phyloP scores from a whole-genome alignment of 352 stramenopile genomes.

The Globisporangium barbulae region DNA sequence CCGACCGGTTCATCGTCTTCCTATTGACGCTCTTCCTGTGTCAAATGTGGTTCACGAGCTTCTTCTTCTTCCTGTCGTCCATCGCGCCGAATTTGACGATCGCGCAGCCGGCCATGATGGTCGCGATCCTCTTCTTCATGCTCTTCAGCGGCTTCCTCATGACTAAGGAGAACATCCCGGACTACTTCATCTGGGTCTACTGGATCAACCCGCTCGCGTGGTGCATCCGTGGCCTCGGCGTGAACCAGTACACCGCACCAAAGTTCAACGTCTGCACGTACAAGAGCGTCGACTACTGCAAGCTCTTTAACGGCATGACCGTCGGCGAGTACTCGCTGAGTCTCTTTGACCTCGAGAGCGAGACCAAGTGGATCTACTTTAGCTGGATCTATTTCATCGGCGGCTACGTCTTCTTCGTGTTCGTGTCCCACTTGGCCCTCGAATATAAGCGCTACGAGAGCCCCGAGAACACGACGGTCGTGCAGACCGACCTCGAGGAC shows the following conservation, averaged over 20 bases:
- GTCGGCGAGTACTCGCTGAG: slow-evolving; percentile 48
- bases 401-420: slow-evolving; percentile 44
- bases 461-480: slow-evolving; percentile 40
- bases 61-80: slow-evolving; percentile 64
- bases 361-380: slow-evolving; percentile 53
- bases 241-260: slow-evolving; percentile 61
- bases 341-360: slow-evolving; percentile 45
- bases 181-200: slow-evolving; percentile 75
- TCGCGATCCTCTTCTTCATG: slow-evolving; percentile 63
- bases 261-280: slow-evolving; percentile 47
- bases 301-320: slow-evolving; percentile 24
- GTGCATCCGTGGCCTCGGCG: slow-evolving; percentile 50
- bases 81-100: slow-evolving; percentile 42
- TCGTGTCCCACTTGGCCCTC: slow-evolving; percentile 34
- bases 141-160: slow-evolving; percentile 72
- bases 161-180: slow-evolving; percentile 49
- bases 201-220: slow-evolving; percentile 74
- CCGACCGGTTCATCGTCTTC: slow-evolving; percentile 53
- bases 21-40: slow-evolving; percentile 61
- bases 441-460: slow-evolving; percentile 55
- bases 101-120: slow-evolving; percentile 56
- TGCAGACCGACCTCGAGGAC: slow-evolving; percentile 28
- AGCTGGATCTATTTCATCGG: slow-evolving; percentile 50
- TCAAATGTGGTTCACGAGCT: slow-evolving; percentile 64
- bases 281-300: slow-evolving; percentile 51